Percentiles rank a stretch among this genome's conserved stretches.
Conservation (phyloP, 2,329 filamentous ascomycete species). For the Diaporthe citri region DNA sequence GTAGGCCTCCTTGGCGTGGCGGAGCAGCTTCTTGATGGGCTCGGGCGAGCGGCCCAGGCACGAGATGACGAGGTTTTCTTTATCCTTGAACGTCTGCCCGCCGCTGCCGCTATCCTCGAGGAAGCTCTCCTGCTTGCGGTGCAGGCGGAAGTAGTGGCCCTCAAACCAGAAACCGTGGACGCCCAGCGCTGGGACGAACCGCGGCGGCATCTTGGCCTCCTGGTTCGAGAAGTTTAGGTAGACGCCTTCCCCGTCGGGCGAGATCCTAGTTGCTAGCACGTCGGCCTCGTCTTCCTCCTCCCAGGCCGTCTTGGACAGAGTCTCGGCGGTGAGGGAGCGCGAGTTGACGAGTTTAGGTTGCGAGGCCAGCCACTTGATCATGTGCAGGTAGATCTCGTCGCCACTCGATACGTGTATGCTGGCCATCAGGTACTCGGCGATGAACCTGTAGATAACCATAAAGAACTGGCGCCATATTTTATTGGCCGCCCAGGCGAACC, state of each 20-base stretch:
- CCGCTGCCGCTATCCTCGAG: conserved; percentile 51
- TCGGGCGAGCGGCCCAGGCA: conserved; percentile 66
- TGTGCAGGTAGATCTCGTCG: conserved; percentile 69
- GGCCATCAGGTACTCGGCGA: conserved; percentile 63
- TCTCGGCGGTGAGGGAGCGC: conserved; percentile 67
- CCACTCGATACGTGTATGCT: conserved; percentile 65
- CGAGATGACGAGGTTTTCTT: conserved; percentile 65
- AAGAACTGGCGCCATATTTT: conserved; percentile 54
- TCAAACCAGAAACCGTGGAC: conserved; percentile 67
- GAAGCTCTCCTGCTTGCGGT: conserved; percentile 59
- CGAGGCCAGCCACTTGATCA: conserved; percentile 70
- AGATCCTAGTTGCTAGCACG: conserved; percentile 51
- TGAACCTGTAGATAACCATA: conserved; percentile 46
- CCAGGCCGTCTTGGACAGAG: conserved; percentile 67
- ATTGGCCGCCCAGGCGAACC: conserved; percentile 61
- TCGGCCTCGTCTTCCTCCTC: conserved; percentile 65
- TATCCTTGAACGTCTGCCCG: conserved; percentile 58
- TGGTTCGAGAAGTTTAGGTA: conserved; percentile 73
- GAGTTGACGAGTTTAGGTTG: conserved; percentile 65
- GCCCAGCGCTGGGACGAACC: conserved; percentile 67
- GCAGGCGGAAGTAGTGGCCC: conserved; percentile 63
- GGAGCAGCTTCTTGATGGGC: conserved; percentile 68
- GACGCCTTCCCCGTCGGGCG: conserved; percentile 55
- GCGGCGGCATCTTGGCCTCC: conserved; percentile 64
- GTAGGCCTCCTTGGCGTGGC: conserved; percentile 65